Evolutionary conservation across 345 rosid species (phyloP).

Genomic region (Angophora floribunda): DNA sequence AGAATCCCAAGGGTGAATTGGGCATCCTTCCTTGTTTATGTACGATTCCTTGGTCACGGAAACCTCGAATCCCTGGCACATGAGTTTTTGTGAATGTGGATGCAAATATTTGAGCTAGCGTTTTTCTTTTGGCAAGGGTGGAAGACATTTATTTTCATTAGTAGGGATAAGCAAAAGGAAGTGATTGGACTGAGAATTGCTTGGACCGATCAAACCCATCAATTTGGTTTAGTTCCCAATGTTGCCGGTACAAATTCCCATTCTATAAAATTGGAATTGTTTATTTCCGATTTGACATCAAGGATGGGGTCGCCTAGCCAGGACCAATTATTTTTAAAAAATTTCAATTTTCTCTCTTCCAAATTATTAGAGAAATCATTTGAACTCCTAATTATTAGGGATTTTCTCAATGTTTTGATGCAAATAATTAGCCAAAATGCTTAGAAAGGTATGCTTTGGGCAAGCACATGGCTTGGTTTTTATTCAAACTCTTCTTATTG

Average conservation of each 20-base stretch:
- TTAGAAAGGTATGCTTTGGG: not conserved
- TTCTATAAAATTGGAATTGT: not conserved
- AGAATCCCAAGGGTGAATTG: too few species aligned
- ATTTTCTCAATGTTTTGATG: not conserved
- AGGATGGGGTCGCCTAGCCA: accelerated
- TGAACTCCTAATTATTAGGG: not conserved
- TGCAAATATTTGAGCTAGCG: not conserved
- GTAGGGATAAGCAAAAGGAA: not conserved
- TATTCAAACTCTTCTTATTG: too few species aligned
- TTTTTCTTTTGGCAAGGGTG: not conserved
- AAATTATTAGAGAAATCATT: not conserved
- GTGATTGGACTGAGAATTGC: accelerated
- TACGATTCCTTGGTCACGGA: too few species aligned
- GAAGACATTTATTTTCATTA: not conserved
- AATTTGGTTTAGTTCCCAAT: not conserved
- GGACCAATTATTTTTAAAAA: accelerated
- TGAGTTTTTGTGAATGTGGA: not conserved
- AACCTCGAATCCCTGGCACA: too few species aligned
- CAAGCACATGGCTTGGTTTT: not conserved
- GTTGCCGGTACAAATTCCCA: not conserved
- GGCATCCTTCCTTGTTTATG: too few species aligned
- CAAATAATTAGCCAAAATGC: not conserved
- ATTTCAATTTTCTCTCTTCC: not conserved
- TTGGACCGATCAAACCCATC: not conserved
- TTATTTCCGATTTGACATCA: too few species aligned